These are phyloP conservation scores for Peronospora farinosa DNA, from an alignment of 352 stramenopile species.

Conservation along the genomic window DNA sequence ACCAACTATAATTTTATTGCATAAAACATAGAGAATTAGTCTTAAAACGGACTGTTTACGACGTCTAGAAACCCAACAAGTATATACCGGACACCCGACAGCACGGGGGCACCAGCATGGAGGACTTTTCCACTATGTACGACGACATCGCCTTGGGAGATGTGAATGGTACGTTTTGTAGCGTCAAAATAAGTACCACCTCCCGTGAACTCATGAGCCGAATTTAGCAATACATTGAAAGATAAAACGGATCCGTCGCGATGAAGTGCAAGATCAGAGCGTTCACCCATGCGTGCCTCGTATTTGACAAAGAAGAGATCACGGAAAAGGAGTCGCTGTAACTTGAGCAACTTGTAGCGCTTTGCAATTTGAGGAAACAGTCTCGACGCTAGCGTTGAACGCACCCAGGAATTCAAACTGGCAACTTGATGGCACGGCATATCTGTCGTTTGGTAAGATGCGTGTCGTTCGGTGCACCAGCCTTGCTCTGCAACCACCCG, in stretches of 20 bases:
- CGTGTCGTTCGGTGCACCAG: constrained; percentile 75
- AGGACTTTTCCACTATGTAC: constrained; percentile 91
- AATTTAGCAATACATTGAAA: constrained; percentile 90
- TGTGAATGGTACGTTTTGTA: constrained; percentile 55
- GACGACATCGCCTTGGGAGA: constrained; percentile 77
- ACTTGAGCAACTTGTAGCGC: constrained; percentile 37
- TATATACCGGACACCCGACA: constrained; percentile 77
- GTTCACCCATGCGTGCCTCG: constrained; percentile 49
- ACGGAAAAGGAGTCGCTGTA: constrained; percentile 58
- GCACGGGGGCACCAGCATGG: constrained; percentile 86
- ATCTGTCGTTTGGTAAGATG: constrained; percentile 80
- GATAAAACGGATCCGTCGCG: constrained; percentile 91
- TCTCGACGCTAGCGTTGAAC: constrained; percentile 33
- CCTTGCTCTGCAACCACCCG: constrained; percentile 34
- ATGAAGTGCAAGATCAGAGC: constrained; percentile 81
- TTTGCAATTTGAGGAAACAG: constrained; percentile 57
- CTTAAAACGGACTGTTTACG: constrained; percentile 33
- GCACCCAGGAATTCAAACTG: constrained; percentile 60
- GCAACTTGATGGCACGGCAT: constrained; percentile 70
- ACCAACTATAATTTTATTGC: too few relatives aligned
- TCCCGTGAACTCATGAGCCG: constrained; percentile 74
- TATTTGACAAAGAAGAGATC: constrained; percentile 89
- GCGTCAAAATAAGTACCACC: constrained; percentile 91
- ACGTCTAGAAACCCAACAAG: constrained; percentile 92
- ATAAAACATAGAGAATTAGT: not conserved